Conservation (phyloP, 2,329 filamentous ascomycete species). For the Chrysosporium keratinophilum region DNA sequence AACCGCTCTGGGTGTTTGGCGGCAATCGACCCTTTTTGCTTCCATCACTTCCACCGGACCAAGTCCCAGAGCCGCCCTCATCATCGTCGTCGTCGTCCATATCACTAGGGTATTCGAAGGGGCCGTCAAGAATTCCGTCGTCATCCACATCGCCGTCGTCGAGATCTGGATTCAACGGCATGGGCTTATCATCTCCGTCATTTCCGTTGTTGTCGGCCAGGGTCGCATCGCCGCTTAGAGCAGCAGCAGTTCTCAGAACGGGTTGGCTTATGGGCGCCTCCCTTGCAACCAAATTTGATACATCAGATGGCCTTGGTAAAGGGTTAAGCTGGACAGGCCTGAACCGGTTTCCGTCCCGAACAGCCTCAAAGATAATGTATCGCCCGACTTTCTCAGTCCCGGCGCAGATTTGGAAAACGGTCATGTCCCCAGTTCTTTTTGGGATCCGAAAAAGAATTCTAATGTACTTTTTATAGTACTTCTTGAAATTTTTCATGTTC, state of each 20-base stretch:
- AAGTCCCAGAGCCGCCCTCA: neutral
- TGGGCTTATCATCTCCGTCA: neutral
- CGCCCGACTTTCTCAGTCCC: neutral
- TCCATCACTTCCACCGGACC: neutral
- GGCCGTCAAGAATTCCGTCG: constrained; percentile 2
- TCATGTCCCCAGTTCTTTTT: constrained; percentile 3
- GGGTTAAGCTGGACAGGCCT: neutral
- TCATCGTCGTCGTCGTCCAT: neutral
- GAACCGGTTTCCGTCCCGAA: constrained; percentile 1
- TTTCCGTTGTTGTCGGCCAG: neutral
- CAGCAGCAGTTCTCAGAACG: neutral
- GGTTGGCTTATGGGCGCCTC: neutral
- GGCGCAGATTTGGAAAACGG: constrained; percentile 7
- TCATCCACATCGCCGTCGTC: constrained; percentile 4
- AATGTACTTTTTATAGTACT: constrained; percentile 6
- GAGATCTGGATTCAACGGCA: neutral
- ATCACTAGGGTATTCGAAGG: neutral
- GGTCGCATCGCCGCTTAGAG: neutral
- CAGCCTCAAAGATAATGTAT: constrained; percentile 1
- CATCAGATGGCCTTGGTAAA: neutral
- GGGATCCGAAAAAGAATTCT: constrained; percentile 2
- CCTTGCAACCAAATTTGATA: neutral
- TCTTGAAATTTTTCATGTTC: constrained; percentile 3
- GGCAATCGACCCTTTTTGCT: constrained; percentile 2
- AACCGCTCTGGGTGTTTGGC: constrained; percentile 6